These are phyloP conservation scores for Phaeodactylum tricornutum DNA, from an alignment of 108 stramenopile genomes.

Conservation along the genomic window DNA sequence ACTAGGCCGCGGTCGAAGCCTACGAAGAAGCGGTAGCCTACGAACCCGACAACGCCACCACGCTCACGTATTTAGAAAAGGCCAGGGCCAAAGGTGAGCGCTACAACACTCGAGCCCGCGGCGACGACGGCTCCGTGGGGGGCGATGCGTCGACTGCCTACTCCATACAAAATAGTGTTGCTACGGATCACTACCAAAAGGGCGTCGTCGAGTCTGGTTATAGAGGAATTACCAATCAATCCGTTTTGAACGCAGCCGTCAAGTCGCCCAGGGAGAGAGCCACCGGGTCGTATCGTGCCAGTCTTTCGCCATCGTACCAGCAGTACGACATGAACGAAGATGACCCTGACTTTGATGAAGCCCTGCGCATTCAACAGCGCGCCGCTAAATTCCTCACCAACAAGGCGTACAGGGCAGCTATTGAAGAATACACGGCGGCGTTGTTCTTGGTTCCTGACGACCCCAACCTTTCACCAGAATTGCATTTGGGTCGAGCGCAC, in stretches of 20 bases:
- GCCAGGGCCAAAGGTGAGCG: conserved; percentile 57
- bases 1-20: conserved; percentile 71
- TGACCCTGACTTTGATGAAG: conserved; percentile 86
- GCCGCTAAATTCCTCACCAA: conserved; percentile 57
- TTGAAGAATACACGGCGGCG: conserved; percentile 83
- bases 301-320: neutral
- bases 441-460: conserved; percentile 79
- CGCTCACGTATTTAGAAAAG: conserved; percentile 74
- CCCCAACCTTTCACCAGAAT: conserved; percentile 58
- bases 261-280: neutral
- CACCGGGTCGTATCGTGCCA: neutral
- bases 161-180: conserved; percentile 46
- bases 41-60: conserved; percentile 68
- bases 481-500: conserved; percentile 74
- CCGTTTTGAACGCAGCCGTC: conserved; percentile 3
- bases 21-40: conserved; percentile 77
- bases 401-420: conserved; percentile 69
- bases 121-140: conserved; percentile 27
- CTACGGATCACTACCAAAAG: conserved; percentile 40
- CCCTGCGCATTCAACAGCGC: conserved; percentile 72
- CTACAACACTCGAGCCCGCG: conserved; percentile 23
- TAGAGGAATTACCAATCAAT: neutral
- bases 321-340: conserved; percentile 17
- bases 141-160: conserved; percentile 41
- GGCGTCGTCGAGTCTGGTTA: conserved; percentile 3